Percentiles rank a stretch among this genome's conserved stretches.
Evolutionary conservation across 1,284 basidiomycete species (phyloP).

Genomic region (Sporisorium iseilematis-ciliati): DNA sequence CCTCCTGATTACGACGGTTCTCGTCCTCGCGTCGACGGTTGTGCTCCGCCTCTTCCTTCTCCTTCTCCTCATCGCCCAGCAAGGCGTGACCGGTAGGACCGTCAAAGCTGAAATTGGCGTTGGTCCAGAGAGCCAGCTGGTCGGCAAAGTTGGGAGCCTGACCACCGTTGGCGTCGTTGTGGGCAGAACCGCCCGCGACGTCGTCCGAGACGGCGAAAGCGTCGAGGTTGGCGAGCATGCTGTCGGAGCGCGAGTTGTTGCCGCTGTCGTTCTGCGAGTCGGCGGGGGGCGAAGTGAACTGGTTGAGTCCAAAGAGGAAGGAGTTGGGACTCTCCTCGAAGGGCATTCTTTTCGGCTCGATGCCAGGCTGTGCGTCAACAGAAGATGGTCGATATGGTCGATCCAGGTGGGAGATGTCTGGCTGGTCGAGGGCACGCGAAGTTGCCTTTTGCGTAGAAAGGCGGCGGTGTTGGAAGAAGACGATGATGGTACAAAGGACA

Average conservation of each 20-base stretch:
- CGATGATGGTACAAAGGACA: conserved; percentile 7
- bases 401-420: neutral
- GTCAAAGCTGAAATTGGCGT: conserved; percentile 69
- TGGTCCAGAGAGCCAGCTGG: conserved; percentile 69
- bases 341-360: conserved; percentile 42
- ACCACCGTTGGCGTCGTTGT: conserved; percentile 35
- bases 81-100: conserved; percentile 68
- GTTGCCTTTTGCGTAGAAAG: neutral
- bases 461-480: neutral
- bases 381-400: neutral
- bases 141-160: conserved; percentile 64
- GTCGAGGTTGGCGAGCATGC: conserved; percentile 54
- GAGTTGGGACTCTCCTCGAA: conserved; percentile 61
- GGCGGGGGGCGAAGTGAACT: conserved; percentile 53
- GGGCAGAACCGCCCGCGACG: conserved; percentile 25
- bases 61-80: conserved; percentile 68
- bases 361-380: neutral
- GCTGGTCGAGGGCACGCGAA: neutral
- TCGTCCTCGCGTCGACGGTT: conserved; percentile 55
- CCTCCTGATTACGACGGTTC: conserved; percentile 55
- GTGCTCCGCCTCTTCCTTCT: conserved; percentile 61
- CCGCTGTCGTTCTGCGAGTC: conserved; percentile 40
- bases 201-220: conserved; percentile 50
- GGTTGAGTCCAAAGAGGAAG: conserved; percentile 64
- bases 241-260: conserved; percentile 39